Evolutionary conservation across 208 protist species (phyloP), one percentile per base, ranked within the genome.

Genomic region (Leishmania mexicana): DNA sequence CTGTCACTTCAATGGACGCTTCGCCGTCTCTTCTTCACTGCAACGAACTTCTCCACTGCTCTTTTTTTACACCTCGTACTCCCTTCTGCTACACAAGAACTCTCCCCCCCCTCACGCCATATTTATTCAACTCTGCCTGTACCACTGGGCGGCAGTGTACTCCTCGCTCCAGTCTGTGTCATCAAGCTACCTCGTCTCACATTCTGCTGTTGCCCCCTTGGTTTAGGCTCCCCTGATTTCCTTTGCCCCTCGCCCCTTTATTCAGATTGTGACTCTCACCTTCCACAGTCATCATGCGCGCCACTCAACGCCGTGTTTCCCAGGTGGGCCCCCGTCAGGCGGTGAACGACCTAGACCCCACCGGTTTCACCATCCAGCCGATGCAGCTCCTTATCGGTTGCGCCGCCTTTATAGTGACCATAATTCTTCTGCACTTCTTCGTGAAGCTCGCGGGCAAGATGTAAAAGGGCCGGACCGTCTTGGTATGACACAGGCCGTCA

Each of bases 361-460:
- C 88, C 5, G 94, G 94, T 49, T 91, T 94, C 80, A 81, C 81
- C 54, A 87, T 97, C 70, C 87, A 95, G 76, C 94, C 94, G 19
- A 90, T 91, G 81, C 92, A 96, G 79, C 88, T 97, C 7, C 78
- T 97, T 75, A 74, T 95, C 11, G 83, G 81, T 53, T 92, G 85
- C 74, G 92, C 81, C 15, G 81, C 72, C 10, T 97, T 97, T 76
- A 90, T 97, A 47, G 71, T 97, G 45, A 88, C 88, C 67, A 91
- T 97, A n/a, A 96, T 97, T 86, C 83, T 97, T 35, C 85, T 96
- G 11, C 93, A 97, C 84, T 97, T 97, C 87, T 96, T 95, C 76
- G 84, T 92, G 47, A 97, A 97, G 87, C 68, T 97, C 35, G 78
- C 81, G 53, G 87, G 81, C 24, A 89, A 89, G 81, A 45, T 81